phyloP scores from a whole-genome alignment of 495 filamentous ascomycete species.

The Aspergillus incahuasiensis region DNA sequence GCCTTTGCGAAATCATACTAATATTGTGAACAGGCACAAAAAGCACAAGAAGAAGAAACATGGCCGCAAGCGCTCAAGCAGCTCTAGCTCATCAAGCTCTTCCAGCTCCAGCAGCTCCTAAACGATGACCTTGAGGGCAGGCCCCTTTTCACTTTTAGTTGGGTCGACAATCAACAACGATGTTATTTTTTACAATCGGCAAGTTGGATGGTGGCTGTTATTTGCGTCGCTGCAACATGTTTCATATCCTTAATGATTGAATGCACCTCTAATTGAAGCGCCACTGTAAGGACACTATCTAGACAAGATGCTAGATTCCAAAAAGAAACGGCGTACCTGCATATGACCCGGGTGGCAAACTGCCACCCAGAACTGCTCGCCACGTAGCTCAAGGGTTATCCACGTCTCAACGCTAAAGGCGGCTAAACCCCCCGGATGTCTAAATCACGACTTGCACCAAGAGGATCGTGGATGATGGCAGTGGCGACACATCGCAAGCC shows the following conservation, averaged over 20 bases:
- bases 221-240: neutral
- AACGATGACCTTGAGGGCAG: neutral
- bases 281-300: neutral
- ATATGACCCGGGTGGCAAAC: neutral
- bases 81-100: constrained; percentile 27
- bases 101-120: constrained; percentile 29
- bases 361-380: neutral
- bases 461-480: neutral
- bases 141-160: neutral
- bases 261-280: neutral
- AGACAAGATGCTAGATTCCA: neutral
- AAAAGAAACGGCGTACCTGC: neutral
- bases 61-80: constrained; percentile 25
- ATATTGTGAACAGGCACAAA: constrained; percentile 18
- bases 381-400: neutral
- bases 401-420: neutral
- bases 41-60: constrained; percentile 34
- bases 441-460: too few relatives aligned
- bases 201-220: neutral
- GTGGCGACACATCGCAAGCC: neutral
- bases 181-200: neutral
- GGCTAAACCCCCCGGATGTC: neutral
- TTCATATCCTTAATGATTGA: constrained; percentile 3
- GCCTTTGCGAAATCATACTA: constrained; percentile 6
- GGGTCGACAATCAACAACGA: neutral